phyloP scores from a whole-genome alignment of 1,284 basidiomycete species.

The Anthracocystis setariae region DNA sequence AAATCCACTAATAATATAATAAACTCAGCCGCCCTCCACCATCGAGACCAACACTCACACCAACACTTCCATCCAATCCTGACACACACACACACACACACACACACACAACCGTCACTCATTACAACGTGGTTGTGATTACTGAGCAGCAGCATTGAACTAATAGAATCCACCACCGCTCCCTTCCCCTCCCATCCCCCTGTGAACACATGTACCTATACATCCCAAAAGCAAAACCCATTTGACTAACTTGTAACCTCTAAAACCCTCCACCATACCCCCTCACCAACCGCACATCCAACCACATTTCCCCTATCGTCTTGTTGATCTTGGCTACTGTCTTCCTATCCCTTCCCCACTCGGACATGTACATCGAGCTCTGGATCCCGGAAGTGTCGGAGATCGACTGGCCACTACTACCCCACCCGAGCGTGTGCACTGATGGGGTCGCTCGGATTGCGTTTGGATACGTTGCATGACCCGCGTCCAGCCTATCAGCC shows the following conservation, averaged over 20 bases:
- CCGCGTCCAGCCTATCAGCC: conserved; percentile 16
- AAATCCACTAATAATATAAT: no score
- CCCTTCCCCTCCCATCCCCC: no score
- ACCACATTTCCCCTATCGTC: conserved; percentile 55
- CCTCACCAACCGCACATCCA: conserved; percentile 48
- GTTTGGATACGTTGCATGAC: conserved; percentile 18
- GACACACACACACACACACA: no score
- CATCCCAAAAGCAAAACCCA: no score
- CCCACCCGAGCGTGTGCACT: conserved; percentile 32
- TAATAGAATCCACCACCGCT: no score
- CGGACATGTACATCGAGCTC: conserved; percentile 48
- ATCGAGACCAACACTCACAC: no score
- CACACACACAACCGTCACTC: no score
- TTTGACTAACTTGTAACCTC: conserved; percentile 11
- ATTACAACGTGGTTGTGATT: no score
- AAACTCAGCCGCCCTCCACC: no score
- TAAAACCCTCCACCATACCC: conserved; percentile 21
- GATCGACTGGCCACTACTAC: conserved; percentile 30
- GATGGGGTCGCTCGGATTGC: conserved; percentile 15
- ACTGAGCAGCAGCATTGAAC: no score
- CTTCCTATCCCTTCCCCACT: conserved; percentile 48
- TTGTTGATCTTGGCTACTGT: conserved; percentile 56
- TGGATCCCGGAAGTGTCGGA: conserved; percentile 42
- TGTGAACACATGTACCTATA: no score
- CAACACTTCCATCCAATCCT: no score